Percentiles rank a stretch among this genome's conserved stretches.
phyloP scores from a whole-genome alignment of 495 filamentous ascomycete genomes.

The Patellaria atrata region DNA sequence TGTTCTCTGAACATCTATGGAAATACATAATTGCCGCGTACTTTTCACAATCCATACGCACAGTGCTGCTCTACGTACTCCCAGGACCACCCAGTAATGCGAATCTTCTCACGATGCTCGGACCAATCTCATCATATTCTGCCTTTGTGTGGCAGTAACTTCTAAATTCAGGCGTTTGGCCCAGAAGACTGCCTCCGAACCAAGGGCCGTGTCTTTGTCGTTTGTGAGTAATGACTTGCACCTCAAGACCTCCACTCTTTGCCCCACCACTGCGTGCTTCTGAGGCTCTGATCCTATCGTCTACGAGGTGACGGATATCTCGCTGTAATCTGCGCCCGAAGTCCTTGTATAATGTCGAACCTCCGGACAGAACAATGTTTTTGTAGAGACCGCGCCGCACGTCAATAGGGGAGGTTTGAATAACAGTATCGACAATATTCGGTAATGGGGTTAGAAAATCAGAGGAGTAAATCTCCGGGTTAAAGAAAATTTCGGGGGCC shows the following conservation, averaged over 20 bases:
- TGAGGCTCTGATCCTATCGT: slow-evolving; percentile 77
- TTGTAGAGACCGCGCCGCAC: slow-evolving; percentile 95
- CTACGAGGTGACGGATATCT: slow-evolving; percentile 89
- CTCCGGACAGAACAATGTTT: slow-evolving; percentile 96
- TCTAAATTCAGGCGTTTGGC: slow-evolving; percentile 96
- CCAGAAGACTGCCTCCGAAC: slow-evolving; percentile 93
- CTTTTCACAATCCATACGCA: too few relatives aligned
- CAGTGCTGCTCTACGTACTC: slow-evolving; percentile 22
- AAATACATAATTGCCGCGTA: too few relatives aligned
- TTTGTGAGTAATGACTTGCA: slow-evolving; percentile 93
- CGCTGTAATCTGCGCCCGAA: slow-evolving; percentile 91
- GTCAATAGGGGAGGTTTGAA: slow-evolving; percentile 93
- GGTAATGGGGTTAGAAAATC: slow-evolving; percentile 95
- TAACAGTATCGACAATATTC: slow-evolving; percentile 86
- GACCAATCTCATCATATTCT: slow-evolving; percentile 84
- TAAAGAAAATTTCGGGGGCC: slow-evolving; percentile 98
- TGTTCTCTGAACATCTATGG: too few relatives aligned
- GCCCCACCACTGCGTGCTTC: slow-evolving; percentile 80
- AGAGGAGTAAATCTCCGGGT: slow-evolving; percentile 96
- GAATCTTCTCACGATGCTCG: slow-evolving; percentile 89
- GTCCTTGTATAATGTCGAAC: slow-evolving; percentile 93
- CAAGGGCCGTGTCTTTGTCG: slow-evolving; percentile 91
- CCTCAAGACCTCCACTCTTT: slow-evolving; percentile 72
- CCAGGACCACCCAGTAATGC: slow-evolving; percentile 88
- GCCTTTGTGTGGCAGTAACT: slow-evolving; percentile 99